These are phyloP conservation scores for Candida parachauliodes DNA, from an alignment of 805 yeast species.

Conservation along the genomic window DNA sequence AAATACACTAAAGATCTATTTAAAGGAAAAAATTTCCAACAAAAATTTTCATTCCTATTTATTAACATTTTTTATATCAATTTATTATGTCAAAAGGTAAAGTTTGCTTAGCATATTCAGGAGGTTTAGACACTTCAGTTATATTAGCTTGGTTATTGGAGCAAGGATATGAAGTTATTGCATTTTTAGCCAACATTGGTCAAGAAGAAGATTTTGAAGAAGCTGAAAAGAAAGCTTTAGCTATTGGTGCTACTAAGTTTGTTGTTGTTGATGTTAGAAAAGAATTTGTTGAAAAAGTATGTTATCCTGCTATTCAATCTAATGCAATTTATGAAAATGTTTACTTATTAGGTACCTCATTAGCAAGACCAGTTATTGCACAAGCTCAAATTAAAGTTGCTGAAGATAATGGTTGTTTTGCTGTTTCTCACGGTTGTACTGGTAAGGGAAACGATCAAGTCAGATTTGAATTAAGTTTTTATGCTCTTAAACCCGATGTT, in stretches of 20 bases:
- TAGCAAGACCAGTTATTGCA: constrained; percentile 98
- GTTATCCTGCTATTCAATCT: constrained; percentile 95
- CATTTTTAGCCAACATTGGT: constrained; percentile 97
- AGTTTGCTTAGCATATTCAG: constrained; percentile 98
- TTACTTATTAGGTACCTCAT: constrained; percentile 91
- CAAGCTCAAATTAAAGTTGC: constrained; percentile 98
- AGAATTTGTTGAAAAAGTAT: constrained; percentile 88
- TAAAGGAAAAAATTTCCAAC: constrained; percentile 2
- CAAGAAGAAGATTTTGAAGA: constrained; percentile 99
- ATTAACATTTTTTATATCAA: background rate
- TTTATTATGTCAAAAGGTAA: constrained; percentile 87
- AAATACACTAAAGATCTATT: background rate
- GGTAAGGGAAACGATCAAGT: constrained; percentile 99
- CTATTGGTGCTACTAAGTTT: constrained; percentile 95
- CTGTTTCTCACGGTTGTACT: constrained; percentile 98
- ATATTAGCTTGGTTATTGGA: constrained; percentile 98
- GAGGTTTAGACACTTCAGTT: constrained; percentile 97
- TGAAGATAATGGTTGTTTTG: constrained; percentile 95
- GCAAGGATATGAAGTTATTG: constrained; percentile 96
- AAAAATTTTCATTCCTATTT: constrained; percentile 3
- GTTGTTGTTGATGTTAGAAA: constrained; percentile 92
- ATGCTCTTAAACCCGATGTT: constrained; percentile 97
- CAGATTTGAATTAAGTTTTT: constrained; percentile 94
- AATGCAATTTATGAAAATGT: constrained; percentile 98
- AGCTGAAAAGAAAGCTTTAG: constrained; percentile 92